Evolutionary conservation across 129 eudicot genomes (phyloP).

Genomic region (Centella asiatica): DNA sequence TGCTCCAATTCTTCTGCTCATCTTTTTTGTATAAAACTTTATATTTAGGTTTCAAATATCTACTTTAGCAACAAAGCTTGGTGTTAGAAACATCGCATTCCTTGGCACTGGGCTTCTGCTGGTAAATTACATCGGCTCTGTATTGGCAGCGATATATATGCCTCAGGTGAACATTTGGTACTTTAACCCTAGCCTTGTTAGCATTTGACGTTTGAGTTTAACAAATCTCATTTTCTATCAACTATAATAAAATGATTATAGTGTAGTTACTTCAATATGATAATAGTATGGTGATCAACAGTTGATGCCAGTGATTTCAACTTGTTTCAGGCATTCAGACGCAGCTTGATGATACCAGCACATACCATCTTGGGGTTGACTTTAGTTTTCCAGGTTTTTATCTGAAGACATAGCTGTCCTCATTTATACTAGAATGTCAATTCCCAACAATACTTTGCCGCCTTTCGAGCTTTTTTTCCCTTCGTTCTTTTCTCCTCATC

Average conservation of each 20-base stretch:
- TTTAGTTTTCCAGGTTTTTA: constrained; percentile 67
- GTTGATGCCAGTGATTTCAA: not conserved
- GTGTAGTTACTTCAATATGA: not conserved
- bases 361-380: constrained; percentile 66
- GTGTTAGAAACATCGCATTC: constrained; percentile 85
- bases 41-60: constrained; percentile 76
- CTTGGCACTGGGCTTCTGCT: constrained; percentile 89
- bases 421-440: not conserved
- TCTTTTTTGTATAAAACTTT: not conserved
- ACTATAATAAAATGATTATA: not conserved
- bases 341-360: constrained; percentile 78
- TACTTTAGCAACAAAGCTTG: constrained; percentile 96
- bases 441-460: not conserved
- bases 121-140: constrained; percentile 73
- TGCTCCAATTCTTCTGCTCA: not conserved
- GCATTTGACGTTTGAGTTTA: not conserved
- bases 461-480: not conserved
- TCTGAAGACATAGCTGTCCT: not conserved
- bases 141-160: constrained; percentile 71
- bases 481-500: too few relatives aligned
- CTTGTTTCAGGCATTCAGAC: constrained; percentile 71
- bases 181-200: not conserved
- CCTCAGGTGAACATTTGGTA: constrained; percentile 56
- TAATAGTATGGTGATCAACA: not conserved
- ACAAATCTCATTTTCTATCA: not conserved